A percentile compares a stretch with the other conserved stretches of the same genome.
Evolutionary conservation across 2,329 filamentous ascomycete species (phyloP).

Genomic region (Hypoxylon sp.): DNA sequence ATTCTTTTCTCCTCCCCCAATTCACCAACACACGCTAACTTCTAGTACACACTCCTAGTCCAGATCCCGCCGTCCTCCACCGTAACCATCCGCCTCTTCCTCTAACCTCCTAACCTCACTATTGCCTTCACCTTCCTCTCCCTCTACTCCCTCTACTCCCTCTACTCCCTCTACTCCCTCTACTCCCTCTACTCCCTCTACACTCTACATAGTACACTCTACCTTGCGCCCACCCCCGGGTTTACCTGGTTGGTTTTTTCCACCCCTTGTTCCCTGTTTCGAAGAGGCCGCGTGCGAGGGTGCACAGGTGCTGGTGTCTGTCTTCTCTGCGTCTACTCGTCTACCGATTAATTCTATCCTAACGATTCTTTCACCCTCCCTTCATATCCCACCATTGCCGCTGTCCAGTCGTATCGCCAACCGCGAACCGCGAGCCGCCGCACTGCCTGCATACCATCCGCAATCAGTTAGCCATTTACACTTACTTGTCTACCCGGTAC

Average conservation of each 20-base stretch:
- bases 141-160: slow-evolving; percentile 36
- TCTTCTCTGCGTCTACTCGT: slow-evolving; percentile 31
- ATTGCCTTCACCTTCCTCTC: neutral
- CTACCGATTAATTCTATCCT: slow-evolving; percentile 40
- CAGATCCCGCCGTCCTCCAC: slow-evolving; percentile 28
- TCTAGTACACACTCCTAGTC: slow-evolving; percentile 15
- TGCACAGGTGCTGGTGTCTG: slow-evolving; percentile 40
- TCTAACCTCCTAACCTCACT: slow-evolving; percentile 32
- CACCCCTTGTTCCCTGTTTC: slow-evolving; percentile 41
- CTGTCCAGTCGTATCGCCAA: slow-evolving; percentile 44
- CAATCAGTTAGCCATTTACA: slow-evolving; percentile 39
- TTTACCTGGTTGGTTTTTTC: slow-evolving; percentile 32
- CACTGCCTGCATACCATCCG: slow-evolving; percentile 30
- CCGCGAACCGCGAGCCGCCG: slow-evolving; percentile 39
- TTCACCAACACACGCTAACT: slow-evolving; percentile 30
- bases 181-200: slow-evolving; percentile 33
- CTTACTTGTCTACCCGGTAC: slow-evolving; percentile 34
- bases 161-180: neutral
- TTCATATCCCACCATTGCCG: slow-evolving; percentile 42
- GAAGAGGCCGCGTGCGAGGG: slow-evolving; percentile 34
- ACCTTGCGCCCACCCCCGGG: slow-evolving; percentile 29
- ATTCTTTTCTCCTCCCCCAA: slow-evolving; percentile 24
- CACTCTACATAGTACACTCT: slow-evolving; percentile 25
- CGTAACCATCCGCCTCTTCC: slow-evolving; percentile 21
- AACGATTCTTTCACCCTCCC: slow-evolving; percentile 37